Percentiles rank a stretch among this genome's conserved stretches.
Evolutionary conservation across 2,329 filamentous ascomycete species (phyloP).

Genomic region (Davidsoniella virescens): DNA sequence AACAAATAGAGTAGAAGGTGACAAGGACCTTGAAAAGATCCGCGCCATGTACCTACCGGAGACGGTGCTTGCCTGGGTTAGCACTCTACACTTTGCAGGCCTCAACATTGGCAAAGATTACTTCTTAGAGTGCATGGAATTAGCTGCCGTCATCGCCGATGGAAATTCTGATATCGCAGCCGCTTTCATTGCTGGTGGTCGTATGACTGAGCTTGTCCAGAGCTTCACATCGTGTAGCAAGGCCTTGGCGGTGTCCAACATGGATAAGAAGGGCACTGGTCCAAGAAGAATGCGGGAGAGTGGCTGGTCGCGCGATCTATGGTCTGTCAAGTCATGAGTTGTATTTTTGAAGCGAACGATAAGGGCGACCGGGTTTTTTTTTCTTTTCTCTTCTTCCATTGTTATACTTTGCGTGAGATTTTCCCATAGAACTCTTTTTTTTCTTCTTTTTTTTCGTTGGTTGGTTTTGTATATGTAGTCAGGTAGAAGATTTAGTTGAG

Average conservation of each 20-base stretch:
- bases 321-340: slow-evolving; percentile 34
- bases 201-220: slow-evolving; percentile 62
- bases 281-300: slow-evolving; percentile 44
- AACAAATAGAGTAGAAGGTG: slow-evolving; percentile 31
- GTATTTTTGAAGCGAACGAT: too few species aligned
- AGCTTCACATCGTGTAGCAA: slow-evolving; percentile 64
- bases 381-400: too few species aligned
- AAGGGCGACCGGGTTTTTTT: too few species aligned
- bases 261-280: slow-evolving; percentile 32
- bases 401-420: too few species aligned
- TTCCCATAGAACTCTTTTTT: neutral
- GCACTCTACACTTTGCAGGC: slow-evolving; percentile 63
- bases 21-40: slow-evolving; percentile 45
- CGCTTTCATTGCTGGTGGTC: slow-evolving; percentile 45
- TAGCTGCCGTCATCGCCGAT: slow-evolving; percentile 60
- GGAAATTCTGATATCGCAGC: slow-evolving; percentile 49
- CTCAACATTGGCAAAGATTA: slow-evolving; percentile 58
- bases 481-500: too few species aligned
- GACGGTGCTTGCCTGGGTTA: slow-evolving; percentile 67
- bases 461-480: too few species aligned
- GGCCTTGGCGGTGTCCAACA: slow-evolving; percentile 42
- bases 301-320: slow-evolving; percentile 48
- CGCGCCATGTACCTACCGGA: slow-evolving; percentile 73
- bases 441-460: neutral
- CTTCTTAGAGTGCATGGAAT: slow-evolving; percentile 71